These are phyloP conservation scores for Podaxis sp. DNA, from an alignment of 768 basidiomycete species.

Conservation along the genomic window DNA sequence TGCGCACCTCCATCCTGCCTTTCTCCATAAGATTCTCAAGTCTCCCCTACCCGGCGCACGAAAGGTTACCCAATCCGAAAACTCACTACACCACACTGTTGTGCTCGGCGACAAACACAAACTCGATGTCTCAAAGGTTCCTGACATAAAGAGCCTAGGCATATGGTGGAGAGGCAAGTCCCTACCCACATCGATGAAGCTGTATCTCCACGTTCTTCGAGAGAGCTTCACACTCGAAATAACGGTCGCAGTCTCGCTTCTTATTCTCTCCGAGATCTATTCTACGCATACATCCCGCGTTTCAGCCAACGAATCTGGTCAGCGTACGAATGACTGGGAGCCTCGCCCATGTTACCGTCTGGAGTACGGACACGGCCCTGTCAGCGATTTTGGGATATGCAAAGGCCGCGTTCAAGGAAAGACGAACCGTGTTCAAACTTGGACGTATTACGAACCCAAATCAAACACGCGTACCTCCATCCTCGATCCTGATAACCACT, in stretches of 20 bases:
- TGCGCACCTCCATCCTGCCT: slow-evolving; percentile 13
- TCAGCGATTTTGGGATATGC: slow-evolving; percentile 46
- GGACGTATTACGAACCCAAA: slow-evolving; percentile 22
- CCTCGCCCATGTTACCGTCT: slow-evolving; percentile 29
- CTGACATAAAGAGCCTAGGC: neutral
- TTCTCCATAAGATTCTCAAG: slow-evolving; percentile 16
- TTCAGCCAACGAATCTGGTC: neutral
- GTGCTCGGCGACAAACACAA: neutral
- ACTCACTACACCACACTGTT: slow-evolving; percentile 2
- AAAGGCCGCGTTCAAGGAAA: slow-evolving; percentile 33
- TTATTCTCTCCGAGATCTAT: slow-evolving; percentile 8
- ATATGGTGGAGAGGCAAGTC: slow-evolving; percentile 8
- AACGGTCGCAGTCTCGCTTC: neutral
- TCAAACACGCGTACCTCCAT: slow-evolving; percentile 27
- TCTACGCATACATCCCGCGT: neutral
- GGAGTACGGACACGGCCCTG: slow-evolving; percentile 35
- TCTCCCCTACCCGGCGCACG: slow-evolving; percentile 12
- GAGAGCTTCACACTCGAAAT: slow-evolving; percentile 2
- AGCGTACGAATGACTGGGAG: neutral
- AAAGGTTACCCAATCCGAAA: neutral
- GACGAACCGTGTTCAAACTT: neutral
- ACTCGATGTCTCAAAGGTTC: neutral
- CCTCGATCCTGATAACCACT: slow-evolving; percentile 45
- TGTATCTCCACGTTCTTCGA: slow-evolving; percentile 2
- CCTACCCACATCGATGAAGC: neutral